These are phyloP conservation scores for Jaltomata sinuosa DNA, from an alignment of 257 asterid genomes.

Conservation along the genomic window DNA sequence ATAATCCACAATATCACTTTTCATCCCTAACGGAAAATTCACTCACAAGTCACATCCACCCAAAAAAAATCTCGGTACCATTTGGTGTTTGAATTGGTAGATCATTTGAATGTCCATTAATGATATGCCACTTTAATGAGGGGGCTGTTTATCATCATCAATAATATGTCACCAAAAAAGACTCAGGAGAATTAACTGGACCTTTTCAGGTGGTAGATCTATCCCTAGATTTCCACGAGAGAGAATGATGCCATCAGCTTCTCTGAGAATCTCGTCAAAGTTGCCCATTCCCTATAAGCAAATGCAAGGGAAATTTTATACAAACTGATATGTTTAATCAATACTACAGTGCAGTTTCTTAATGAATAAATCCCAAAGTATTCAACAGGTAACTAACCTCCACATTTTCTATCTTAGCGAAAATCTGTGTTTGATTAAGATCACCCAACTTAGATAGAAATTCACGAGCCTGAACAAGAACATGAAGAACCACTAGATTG, in stretches of 20 bases:
- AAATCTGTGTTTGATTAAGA: constrained; percentile 66
- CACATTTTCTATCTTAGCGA: constrained; percentile 83
- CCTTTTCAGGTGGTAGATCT: constrained; percentile 98
- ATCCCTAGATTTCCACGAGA: constrained; percentile 97
- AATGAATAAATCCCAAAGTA: background rate
- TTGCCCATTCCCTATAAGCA: constrained; percentile 71
- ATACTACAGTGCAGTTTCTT: background rate
- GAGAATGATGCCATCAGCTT: constrained; percentile 93
- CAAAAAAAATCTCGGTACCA: background rate
- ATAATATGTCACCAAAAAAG: background rate
- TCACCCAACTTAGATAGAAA: constrained; percentile 65
- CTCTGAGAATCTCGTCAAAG: constrained; percentile 87
- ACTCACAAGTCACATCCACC: background rate
- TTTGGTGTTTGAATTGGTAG: background rate
- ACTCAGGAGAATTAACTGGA: constrained; percentile 5
- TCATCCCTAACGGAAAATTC: background rate
- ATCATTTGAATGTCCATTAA: background rate
- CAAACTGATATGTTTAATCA: background rate
- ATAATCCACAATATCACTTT: background rate
- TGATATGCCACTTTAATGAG: background rate
- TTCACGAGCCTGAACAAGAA: constrained; percentile 64
- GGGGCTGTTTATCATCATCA: background rate
- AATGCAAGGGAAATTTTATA: background rate
- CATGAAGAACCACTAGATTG: background rate
- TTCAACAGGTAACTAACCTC: constrained; percentile 41